Base-by-base conservation (phyloP, 768 basidiomycete genomes). In the Xerocomellus chrysenteron region DNA sequence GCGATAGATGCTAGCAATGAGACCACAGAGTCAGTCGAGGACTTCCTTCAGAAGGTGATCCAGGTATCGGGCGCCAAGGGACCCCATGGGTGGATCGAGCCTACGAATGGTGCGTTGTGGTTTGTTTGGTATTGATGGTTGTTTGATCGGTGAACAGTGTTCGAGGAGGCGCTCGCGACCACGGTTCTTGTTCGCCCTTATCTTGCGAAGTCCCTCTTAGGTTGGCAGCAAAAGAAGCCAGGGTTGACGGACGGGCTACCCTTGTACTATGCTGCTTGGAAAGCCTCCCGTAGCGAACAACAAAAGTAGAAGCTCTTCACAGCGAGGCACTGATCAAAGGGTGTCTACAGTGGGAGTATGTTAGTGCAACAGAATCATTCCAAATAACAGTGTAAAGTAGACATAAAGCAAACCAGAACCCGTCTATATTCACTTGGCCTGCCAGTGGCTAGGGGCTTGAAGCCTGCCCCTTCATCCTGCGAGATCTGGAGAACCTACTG, bases 241-340 rank as follows among this genome's bases (percentile, higher is more conserved):
- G 62, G 69, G n/a, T 57, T 76, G 40, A 66, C 68, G 3, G 75
- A 75, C 40, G 71, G 72, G 2, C 61, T 76, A 19, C 55, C 65
- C 16, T 28, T 69, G 35, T 73, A 75, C 58, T 73, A 63, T 39
- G 49, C 57, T 21, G 59, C 65, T 1, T 69, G 64, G 64, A 53
- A 68, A 47, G 66, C 64, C 5, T 54, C 60, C 10, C 55, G 49
- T 24, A 26, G n/a, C 2, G 43, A 59, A 12, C 30, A 65, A 30
- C 32, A 45, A 33, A 55, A 54, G n/a, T 50, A 57, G 5, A 59
- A 32, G 14, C 32, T 59, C 9, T 61, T 57, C 26, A 12, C 10
- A n/a, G 32, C 41, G 24, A 50, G 12, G 16, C 5, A 51, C 5
- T 21, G 19, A 49, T 26, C 50, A 37, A 17, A 21, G 30, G n/a